Evolutionary conservation across 1,284 basidiomycete species (phyloP), one percentile per base, ranked within the genome.

Genomic region (Leccinum solheimii): DNA sequence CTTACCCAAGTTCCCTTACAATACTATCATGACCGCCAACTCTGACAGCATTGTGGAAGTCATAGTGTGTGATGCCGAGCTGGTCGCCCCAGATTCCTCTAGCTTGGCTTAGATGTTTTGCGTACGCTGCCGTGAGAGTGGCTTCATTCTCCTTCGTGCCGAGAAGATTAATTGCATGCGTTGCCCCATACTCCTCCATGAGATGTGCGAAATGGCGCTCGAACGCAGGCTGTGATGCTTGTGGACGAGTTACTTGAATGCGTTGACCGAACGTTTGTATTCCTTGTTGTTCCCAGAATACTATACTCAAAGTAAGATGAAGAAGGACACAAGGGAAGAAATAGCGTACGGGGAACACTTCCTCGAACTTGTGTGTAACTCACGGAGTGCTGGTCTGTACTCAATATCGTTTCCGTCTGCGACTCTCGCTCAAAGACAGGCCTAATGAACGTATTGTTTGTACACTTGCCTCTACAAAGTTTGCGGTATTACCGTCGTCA

Each of bases 211-310:
- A 94, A 76, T 99, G 97, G 52, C 93, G 88, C 68, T 97, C 94
- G 71, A 98, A 98, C 0, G 97, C 97, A 4, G 95, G 95, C 69
- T 98, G 95, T 0, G 95, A 96, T 5, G 95, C 94, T 66, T 94
- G 89, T 0, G 97, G 95, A n/a, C 97, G 87, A 4, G 92, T 97
- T 62, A 97, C 92, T 72, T 96, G 94, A 38, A 97, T 94, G 52
- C 87, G 85, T 64, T 96, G 94, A 48, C 93, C 91, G 69, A 97
- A 90, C 5, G 94, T 94, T 71, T 94, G 91, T 50, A 94, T 74
- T 27, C 94, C 94, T 75, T 97, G 95, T 74, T 99, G 97, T 74
- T 98, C 95, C 97, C 97, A 99, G 73, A 98, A 99, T 62, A 98
- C 90, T 94, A 71, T 61, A 59, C 53, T 59, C 30, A 3, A 59